Evolutionary conservation across 2,329 filamentous ascomycete genomes (phyloP), one percentile per base, ranked within the genome.

Genomic region (Fusarium sp.): DNA sequence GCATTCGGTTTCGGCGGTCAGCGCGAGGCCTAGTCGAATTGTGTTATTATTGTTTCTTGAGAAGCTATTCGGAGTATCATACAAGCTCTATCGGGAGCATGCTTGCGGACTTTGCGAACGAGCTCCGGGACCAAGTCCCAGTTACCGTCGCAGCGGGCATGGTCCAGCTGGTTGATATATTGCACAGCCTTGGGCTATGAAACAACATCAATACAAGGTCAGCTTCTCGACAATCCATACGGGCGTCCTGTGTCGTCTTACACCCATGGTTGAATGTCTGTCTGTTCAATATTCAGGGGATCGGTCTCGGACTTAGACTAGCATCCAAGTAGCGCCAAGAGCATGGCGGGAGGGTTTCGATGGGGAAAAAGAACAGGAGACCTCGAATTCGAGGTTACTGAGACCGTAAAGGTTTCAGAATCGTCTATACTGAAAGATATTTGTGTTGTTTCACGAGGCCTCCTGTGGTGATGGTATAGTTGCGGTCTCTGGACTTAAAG

Each of bases 51-150:
- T 28, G 21, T 37, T 46, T 32, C 42, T 25, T 50, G 45, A 53
- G 43, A 49, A 34, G 34, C 41, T 46, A 47, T 59, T 53, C 50
- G 30, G 54, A 53, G 28, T 49, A 53, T 45, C 88, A 75, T 90
- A 98, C 95, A 97, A 81, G 88, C 88, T 80, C 93, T 89, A 66
- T 92, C 88, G 42, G 94, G 91, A 74, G 94, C 93, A 86, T 99
- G 95, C 81, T 99, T 98, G 77, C 92, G 92, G 76, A 98, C 88
- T 82, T 99, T 99, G 79, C 95, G 90, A 75, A 96, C 90, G 69
- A 97, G 87, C 82, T 98, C 95, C 27, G 93, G 93, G 30, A 98
- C 87, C 30, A 92, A 89, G 72, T 89, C 86, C 96, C 96, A 99
- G 79, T 90, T 90, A 55, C 92, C 94, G 76, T 95, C 90, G 80